Percentiles rank a stretch among this genome's conserved stretches.
Evolutionary conservation across 305 asterid species (phyloP).

Genomic region (Fraxinus sp.): DNA sequence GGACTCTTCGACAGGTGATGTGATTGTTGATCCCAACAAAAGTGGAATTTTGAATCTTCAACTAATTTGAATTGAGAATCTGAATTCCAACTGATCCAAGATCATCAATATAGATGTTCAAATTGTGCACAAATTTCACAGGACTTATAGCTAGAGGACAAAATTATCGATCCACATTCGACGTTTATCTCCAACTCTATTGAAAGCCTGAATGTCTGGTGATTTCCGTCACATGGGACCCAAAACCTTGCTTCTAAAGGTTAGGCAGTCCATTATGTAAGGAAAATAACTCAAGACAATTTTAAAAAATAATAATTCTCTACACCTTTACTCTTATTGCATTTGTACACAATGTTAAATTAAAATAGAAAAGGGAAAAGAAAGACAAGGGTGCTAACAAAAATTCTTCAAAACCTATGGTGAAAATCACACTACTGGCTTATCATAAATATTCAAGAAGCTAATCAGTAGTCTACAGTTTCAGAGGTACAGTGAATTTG

Average conservation of each 20-base stretch:
- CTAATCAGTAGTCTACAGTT: neutral
- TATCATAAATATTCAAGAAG: neutral
- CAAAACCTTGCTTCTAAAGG: neutral
- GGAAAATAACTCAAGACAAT: neutral
- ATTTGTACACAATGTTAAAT: neutral
- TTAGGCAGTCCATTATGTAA: neutral
- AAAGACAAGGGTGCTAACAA: neutral
- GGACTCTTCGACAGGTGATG: neutral
- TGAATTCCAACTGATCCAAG: neutral
- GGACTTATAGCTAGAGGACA: neutral
- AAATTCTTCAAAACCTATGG: neutral
- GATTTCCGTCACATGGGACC: neutral
- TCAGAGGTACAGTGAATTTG: conserved; percentile 85
- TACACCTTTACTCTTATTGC: neutral
- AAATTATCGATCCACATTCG: neutral
- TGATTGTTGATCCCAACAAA: neutral
- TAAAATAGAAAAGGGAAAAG: neutral
- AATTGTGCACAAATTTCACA: neutral
- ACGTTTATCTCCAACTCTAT: neutral
- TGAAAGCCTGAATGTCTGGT: neutral
- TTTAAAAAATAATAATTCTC: neutral
- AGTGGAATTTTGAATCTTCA: neutral
- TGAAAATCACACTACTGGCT: neutral
- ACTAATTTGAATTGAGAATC: neutral
- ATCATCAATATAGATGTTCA: neutral